These are phyloP conservation scores for Loxodes magnus DNA, from an alignment of 73 alveolate genomes.

Conservation along the genomic window DNA sequence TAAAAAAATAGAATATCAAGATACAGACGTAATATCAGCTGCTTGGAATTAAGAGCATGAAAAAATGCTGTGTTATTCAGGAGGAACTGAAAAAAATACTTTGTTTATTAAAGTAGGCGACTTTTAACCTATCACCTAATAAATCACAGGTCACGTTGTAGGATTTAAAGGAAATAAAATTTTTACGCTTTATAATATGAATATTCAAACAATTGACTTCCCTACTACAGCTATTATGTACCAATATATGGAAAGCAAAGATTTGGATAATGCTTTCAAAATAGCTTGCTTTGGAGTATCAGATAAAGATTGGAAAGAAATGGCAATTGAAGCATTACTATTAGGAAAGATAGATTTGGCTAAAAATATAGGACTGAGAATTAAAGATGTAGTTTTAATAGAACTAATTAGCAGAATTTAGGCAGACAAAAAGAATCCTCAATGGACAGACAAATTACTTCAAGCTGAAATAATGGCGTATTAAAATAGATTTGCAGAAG, in stretches of 20 bases:
- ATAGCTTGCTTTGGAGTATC: constrained; percentile 97
- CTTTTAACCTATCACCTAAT: constrained; percentile 54
- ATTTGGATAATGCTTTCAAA: constrained; percentile 70
- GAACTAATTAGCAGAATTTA: constrained; percentile 60
- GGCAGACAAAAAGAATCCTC: constrained; percentile 24
- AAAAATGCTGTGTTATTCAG: constrained; percentile 63
- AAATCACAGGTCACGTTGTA: constrained; percentile 71
- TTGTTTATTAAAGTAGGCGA: constrained; percentile 64
- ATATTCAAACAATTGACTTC: constrained; percentile 83
- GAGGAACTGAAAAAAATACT: constrained; percentile 37
- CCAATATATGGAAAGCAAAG: constrained; percentile 84
- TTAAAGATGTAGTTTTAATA: constrained; percentile 69
- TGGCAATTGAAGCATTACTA: constrained; percentile 87
- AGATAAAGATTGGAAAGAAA: constrained; percentile 91
- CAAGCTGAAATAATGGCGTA: constrained; percentile 79
- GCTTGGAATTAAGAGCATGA: constrained; percentile 97
- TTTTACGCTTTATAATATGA: constrained; percentile 67
- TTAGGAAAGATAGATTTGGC: constrained; percentile 77
- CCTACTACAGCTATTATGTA: constrained; percentile 86
- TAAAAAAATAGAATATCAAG: constrained; percentile 63
- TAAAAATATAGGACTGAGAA: constrained; percentile 71
- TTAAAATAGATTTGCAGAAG: constrained; percentile 80
- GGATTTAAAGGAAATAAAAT: constrained; percentile 96
- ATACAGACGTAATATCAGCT: constrained; percentile 79
- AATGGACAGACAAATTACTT: constrained; percentile 11